Conservation (phyloP, 805 yeast genomes). For the Wickerhamomyces queroliae region DNA sequence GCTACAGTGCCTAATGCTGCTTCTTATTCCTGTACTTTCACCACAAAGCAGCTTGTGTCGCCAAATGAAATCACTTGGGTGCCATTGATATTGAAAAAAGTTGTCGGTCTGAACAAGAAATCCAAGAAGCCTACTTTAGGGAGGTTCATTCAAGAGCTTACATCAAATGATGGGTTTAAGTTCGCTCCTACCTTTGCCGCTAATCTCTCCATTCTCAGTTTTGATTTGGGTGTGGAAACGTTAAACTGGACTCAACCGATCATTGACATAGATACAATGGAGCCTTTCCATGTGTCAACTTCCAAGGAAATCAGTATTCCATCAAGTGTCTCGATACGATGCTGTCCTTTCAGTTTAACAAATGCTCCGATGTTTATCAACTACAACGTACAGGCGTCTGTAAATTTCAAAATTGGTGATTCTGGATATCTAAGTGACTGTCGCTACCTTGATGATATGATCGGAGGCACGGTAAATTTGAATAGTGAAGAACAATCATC, state of each 20-base stretch:
- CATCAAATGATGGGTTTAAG: conserved; percentile 9
- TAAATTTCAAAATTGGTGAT: conserved; percentile 10
- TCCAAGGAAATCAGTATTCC: conserved; percentile 10
- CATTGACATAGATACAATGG: conserved; percentile 7
- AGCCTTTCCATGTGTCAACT: conserved; percentile 7
- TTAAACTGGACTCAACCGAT: conserved; percentile 4
- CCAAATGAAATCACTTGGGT: conserved; percentile 14
- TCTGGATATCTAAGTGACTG: conserved; percentile 19
- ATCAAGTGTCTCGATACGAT: conserved; percentile 11
- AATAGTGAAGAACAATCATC: conserved; percentile 6
- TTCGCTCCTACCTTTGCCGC: conserved; percentile 12
- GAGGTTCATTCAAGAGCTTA: conserved; percentile 7
- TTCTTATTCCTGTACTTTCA: conserved; percentile 10
- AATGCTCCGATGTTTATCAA: conserved; percentile 22
- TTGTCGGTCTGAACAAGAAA: conserved; percentile 1
- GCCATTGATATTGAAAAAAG: conserved; percentile 6
- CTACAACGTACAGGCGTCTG: conserved; percentile 16
- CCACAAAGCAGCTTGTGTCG: conserved; percentile 8
- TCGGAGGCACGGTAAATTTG: conserved; percentile 19
- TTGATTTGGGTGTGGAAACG: conserved; percentile 7
- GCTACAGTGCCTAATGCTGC: conserved; percentile 11
- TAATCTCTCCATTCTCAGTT: conserved; percentile 11
- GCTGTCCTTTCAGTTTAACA: conserved; percentile 25
- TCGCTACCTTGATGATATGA: conserved; percentile 21
- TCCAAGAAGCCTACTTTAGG: not conserved